These are phyloP conservation scores for Kluyveromyces sp. DNA, from an alignment of 1,139 yeast species.

Conservation along the genomic window DNA sequence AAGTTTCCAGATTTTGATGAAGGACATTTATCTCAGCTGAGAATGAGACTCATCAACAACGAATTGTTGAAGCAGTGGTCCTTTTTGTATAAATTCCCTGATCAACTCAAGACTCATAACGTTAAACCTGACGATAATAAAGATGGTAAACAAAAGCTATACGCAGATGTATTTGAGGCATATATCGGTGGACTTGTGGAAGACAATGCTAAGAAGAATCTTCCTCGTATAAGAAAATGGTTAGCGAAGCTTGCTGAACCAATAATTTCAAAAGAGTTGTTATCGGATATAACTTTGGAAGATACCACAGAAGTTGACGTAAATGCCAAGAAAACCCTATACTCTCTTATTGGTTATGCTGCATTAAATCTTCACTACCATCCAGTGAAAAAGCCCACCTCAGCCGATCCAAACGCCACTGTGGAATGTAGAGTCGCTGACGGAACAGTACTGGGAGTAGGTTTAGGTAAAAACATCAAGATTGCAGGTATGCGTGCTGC, in stretches of 20 bases:
- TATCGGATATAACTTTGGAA: conserved; percentile 20
- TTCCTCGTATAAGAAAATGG: conserved; percentile 53
- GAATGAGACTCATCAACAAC: conserved; percentile 71
- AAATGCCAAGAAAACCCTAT: conserved; percentile 58
- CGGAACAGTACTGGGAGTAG: conserved; percentile 58
- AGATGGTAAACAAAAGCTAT: conserved; percentile 31
- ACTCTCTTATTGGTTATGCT: conserved; percentile 74
- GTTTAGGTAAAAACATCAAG: conserved; percentile 52
- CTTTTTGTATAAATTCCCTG: conserved; percentile 60
- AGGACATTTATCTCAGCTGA: conserved; percentile 69
- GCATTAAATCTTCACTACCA: conserved; percentile 59
- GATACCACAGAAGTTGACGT: conserved; percentile 25
- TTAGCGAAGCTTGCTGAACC: conserved; percentile 48
- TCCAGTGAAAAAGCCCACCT: conserved; percentile 50
- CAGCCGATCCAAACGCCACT: conserved; percentile 38
- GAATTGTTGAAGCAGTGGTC: conserved; percentile 68
- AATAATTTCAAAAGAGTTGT: conserved; percentile 36
- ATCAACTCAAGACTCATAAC: conserved; percentile 43
- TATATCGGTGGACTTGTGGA: conserved; percentile 77
- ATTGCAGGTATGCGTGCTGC: conserved; percentile 72
- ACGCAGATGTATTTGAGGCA: conserved; percentile 65
- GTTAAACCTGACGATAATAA: conserved; percentile 27
- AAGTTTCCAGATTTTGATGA: conserved; percentile 68
- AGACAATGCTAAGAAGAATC: conserved; percentile 43
- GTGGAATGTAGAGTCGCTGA: conserved; percentile 64